These are phyloP conservation scores for Cordyceps farinosa DNA, from an alignment of 2,329 filamentous ascomycete species.

Conservation along the genomic window DNA sequence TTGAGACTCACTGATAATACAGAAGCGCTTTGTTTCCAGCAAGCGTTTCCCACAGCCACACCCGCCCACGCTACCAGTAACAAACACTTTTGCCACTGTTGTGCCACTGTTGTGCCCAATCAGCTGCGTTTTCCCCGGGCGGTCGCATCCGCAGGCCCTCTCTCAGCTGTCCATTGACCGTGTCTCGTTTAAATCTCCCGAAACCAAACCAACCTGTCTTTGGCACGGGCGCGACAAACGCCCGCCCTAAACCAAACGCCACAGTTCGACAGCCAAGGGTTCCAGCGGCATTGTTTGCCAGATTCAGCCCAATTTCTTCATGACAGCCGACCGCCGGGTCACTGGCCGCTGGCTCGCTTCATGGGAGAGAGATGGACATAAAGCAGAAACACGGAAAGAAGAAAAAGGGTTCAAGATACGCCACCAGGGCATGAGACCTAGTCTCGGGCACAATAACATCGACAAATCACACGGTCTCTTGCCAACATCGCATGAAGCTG, in stretches of 20 bases:
- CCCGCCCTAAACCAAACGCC: background rate
- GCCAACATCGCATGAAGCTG: too few species aligned
- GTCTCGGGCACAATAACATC: too few species aligned
- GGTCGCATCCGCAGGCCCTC: background rate
- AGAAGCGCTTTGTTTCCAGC: background rate
- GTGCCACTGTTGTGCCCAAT: too few species aligned
- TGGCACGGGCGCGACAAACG: too few species aligned
- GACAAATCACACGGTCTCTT: too few species aligned
- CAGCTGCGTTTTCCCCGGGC: too few species aligned
- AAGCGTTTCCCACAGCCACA: too few species aligned
- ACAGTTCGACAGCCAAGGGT: background rate
- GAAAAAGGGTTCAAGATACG: background rate
- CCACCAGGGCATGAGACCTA: too few species aligned
- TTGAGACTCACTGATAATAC: background rate
- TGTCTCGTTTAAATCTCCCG: conserved; percentile 2
- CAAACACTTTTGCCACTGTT: too few species aligned
- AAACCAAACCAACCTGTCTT: background rate
- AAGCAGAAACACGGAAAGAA: background rate
- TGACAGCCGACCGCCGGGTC: too few species aligned
- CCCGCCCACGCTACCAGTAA: too few species aligned
- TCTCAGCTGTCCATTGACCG: background rate
- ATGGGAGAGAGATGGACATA: too few species aligned
- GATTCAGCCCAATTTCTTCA: background rate
- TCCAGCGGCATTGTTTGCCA: background rate
- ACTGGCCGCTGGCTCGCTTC: background rate